Percentiles rank a stretch among this genome's conserved stretches.
Conservation (phyloP, 2,329 filamentous ascomycete genomes). For the Aspergillus sp. region DNA sequence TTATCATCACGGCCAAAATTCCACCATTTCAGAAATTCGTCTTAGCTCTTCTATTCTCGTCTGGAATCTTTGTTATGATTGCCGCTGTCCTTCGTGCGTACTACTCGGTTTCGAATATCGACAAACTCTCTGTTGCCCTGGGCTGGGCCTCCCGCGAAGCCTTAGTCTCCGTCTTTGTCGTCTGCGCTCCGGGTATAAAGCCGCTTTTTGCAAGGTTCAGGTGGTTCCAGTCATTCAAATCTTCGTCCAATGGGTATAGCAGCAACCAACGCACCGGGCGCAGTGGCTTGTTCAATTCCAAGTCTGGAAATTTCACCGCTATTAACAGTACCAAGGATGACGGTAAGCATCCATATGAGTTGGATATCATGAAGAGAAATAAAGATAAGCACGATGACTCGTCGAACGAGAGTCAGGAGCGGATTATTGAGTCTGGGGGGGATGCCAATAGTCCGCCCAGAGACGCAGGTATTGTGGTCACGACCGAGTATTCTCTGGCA, state of each 20-base stretch:
- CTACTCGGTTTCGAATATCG: slow-evolving; percentile 15
- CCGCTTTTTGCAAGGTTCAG: slow-evolving; percentile 6
- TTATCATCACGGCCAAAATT: slow-evolving; percentile 11
- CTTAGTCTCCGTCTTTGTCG: slow-evolving; percentile 12
- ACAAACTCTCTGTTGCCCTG: slow-evolving; percentile 8
- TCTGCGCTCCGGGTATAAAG: slow-evolving; percentile 14
- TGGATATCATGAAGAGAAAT: background rate
- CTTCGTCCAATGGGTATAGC: slow-evolving; percentile 1
- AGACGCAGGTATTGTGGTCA: slow-evolving; percentile 6
- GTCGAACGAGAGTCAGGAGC: slow-evolving; percentile 9
- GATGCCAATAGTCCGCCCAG: background rate
- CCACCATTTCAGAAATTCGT: slow-evolving; percentile 11
- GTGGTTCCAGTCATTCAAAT: slow-evolving; percentile 6
- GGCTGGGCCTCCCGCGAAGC: slow-evolving; percentile 15
- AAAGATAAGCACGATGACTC: background rate
- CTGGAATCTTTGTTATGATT: slow-evolving; percentile 16
- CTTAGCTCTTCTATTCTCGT: slow-evolving; percentile 11
- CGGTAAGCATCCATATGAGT: slow-evolving; percentile 7
- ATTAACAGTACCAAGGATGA: background rate
- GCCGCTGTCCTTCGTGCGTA: slow-evolving; percentile 13
- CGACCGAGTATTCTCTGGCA: slow-evolving; percentile 7
- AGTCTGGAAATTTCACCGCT: background rate
- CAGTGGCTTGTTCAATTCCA: slow-evolving; percentile 3
- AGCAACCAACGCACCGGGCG: background rate
- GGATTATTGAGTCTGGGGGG: slow-evolving; percentile 5